phyloP scores from a whole-genome alignment of 768 basidiomycete genomes.

The Fistulinella prunicolor region DNA sequence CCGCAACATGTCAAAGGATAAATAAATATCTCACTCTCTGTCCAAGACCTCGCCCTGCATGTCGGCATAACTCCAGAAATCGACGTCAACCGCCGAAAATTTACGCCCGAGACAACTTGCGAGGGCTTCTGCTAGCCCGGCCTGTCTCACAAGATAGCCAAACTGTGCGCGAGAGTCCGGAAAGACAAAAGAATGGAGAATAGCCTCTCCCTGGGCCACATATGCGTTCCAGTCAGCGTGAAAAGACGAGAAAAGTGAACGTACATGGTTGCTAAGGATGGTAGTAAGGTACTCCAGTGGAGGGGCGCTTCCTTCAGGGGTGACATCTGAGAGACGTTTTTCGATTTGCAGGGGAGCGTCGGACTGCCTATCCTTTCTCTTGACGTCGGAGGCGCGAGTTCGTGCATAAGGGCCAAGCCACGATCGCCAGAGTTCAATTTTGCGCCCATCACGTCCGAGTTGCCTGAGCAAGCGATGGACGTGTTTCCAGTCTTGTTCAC shows the following conservation, averaged over 20 bases:
- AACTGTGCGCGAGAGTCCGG: slow-evolving; percentile 75
- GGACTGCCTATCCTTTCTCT: slow-evolving; percentile 45
- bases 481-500: slow-evolving; percentile 59
- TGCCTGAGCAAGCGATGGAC: slow-evolving; percentile 51
- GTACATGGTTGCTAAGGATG: slow-evolving; percentile 59
- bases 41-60: slow-evolving; percentile 7
- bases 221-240: slow-evolving; percentile 8
- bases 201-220: slow-evolving; percentile 46
- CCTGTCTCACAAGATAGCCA: slow-evolving; percentile 49
- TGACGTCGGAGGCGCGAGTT: slow-evolving; percentile 13
- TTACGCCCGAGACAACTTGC: slow-evolving; percentile 21
- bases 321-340: slow-evolving; percentile 8
- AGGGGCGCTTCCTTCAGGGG: slow-evolving; percentile 16
- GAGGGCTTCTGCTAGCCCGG: slow-evolving; percentile 39
- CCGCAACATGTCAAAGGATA: too few species aligned
- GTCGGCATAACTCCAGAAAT: slow-evolving; percentile 67
- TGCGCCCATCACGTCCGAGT: slow-evolving; percentile 64
- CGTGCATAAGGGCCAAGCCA: slow-evolving; percentile 55
- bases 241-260: slow-evolving; percentile 26
- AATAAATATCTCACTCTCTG: not conserved
- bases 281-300: slow-evolving; percentile 44
- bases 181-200: slow-evolving; percentile 63
- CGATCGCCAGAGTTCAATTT: slow-evolving; percentile 69
- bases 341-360: slow-evolving; percentile 25
- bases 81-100: slow-evolving; percentile 41